Percentiles rank a stretch among this genome's conserved stretches.
These are phyloP conservation scores for Biscogniauxia marginata DNA, from an alignment of 2,329 filamentous ascomycete genomes.

Conservation along the genomic window DNA sequence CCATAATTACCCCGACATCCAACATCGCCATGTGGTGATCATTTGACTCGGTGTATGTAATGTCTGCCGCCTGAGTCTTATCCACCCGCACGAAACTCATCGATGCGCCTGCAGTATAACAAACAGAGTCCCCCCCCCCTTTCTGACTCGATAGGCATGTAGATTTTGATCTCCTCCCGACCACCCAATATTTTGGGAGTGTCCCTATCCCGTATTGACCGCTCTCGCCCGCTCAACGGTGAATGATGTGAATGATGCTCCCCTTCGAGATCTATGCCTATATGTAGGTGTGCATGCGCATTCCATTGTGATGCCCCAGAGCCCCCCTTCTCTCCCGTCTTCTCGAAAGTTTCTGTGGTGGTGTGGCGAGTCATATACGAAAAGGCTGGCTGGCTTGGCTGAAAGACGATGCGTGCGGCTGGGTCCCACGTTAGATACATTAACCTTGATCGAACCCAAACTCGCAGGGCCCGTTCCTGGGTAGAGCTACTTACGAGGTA, in stretches of 20 bases:
- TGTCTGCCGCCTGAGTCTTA: neutral
- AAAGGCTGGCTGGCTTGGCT: constrained; percentile 9
- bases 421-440: constrained; percentile 22
- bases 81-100: too few species aligned
- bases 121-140: too few species aligned
- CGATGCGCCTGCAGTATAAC: too few species aligned
- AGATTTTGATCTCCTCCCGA: neutral
- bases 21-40: too few species aligned
- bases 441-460: constrained; percentile 26
- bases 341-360: constrained; percentile 12
- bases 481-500: constrained; percentile 25
- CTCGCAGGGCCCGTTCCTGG: constrained; percentile 24
- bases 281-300: too few species aligned
- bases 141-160: neutral
- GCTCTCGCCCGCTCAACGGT: neutral
- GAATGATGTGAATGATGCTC: too few species aligned
- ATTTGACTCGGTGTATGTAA: neutral
- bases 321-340: too few species aligned
- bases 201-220: neutral
- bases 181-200: neutral
- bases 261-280: too few species aligned
- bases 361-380: constrained; percentile 22
- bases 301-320: too few species aligned
- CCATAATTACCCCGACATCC: neutral
- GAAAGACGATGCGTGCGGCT: constrained; percentile 24